Conservation (phyloP, 805 yeast species). For the Hanseniaspora singularis region DNA sequence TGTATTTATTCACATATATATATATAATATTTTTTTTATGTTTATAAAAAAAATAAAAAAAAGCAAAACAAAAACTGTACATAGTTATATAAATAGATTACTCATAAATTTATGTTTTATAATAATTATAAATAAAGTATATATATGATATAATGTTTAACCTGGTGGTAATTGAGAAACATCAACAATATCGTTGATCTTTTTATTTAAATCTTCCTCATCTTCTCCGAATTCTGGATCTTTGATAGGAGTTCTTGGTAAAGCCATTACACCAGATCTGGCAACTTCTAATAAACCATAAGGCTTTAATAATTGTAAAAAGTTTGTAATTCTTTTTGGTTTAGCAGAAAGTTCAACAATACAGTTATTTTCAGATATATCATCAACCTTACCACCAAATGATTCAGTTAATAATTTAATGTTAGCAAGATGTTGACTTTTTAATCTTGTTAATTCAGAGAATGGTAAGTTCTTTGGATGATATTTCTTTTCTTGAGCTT, state of each 20-base stretch:
- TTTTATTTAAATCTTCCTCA: conserved; percentile 43
- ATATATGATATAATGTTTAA: conserved; percentile 30
- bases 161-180: conserved; percentile 92
- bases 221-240: conserved; percentile 41
- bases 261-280: conserved; percentile 97
- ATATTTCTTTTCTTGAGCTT: conserved; percentile 35
- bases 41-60: not conserved
- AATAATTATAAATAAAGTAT: too few relatives aligned
- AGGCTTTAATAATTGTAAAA: conserved; percentile 81
- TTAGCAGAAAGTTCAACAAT: conserved; percentile 89
- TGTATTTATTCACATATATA: not conserved
- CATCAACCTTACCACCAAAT: conserved; percentile 89
- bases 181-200: conserved; percentile 58
- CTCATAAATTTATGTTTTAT: not conserved
- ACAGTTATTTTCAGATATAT: conserved; percentile 85
- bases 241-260: conserved; percentile 87
- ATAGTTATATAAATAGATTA: not conserved
- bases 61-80: not conserved
- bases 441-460: conserved; percentile 86
- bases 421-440: conserved; percentile 77
- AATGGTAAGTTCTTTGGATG: conserved; percentile 87
- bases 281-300: conserved; percentile 94
- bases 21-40: not conserved
- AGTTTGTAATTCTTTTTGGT: conserved; percentile 78
- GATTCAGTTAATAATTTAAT: conserved; percentile 67